A percentile compares a stretch with the other conserved stretches of the same genome.
These are phyloP conservation scores for Podospora pseudoanserina DNA, from an alignment of 495 filamentous ascomycete species.

Conservation along the genomic window DNA sequence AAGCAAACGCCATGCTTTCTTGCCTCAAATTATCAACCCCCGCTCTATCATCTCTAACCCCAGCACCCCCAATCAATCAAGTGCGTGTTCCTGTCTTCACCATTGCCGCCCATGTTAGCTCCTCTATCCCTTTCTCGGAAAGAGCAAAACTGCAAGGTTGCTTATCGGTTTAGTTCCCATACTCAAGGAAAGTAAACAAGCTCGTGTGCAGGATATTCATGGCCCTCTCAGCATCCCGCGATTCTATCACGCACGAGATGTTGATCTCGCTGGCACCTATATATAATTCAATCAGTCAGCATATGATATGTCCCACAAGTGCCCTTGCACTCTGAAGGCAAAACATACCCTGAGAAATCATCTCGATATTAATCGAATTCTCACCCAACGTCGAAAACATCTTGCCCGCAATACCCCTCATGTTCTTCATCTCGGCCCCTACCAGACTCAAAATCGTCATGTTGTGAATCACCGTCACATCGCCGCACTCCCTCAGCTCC, in stretches of 20 bases:
- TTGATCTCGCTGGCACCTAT: conserved; percentile 96
- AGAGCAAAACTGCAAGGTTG: background rate
- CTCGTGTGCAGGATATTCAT: conserved; percentile 93
- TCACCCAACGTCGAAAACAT: conserved; percentile 91
- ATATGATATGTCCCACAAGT: background rate
- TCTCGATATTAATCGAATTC: conserved; percentile 87
- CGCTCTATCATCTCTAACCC: background rate
- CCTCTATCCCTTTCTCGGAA: no score
- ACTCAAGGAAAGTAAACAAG: conserved; percentile 67
- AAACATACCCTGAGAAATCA: conserved; percentile 88
- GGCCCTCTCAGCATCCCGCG: conserved; percentile 80
- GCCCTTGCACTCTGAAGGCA: conserved; percentile 1
- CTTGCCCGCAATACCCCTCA: conserved; percentile 81
- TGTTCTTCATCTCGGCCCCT: conserved; percentile 91
- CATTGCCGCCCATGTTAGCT: background rate
- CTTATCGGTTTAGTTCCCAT: background rate
- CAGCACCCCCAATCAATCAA: background rate
- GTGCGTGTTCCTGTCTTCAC: background rate
- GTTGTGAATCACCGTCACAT: conserved; percentile 75
- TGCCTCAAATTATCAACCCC: background rate
- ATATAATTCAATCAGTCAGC: background rate
- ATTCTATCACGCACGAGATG: conserved; percentile 94
- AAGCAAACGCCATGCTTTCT: background rate
- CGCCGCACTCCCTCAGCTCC: conserved; percentile 70
- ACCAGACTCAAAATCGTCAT: conserved; percentile 94